Evolutionary conservation across 2,329 filamentous ascomycete genomes (phyloP).

Genomic region (Aureobasidium uvarum): DNA sequence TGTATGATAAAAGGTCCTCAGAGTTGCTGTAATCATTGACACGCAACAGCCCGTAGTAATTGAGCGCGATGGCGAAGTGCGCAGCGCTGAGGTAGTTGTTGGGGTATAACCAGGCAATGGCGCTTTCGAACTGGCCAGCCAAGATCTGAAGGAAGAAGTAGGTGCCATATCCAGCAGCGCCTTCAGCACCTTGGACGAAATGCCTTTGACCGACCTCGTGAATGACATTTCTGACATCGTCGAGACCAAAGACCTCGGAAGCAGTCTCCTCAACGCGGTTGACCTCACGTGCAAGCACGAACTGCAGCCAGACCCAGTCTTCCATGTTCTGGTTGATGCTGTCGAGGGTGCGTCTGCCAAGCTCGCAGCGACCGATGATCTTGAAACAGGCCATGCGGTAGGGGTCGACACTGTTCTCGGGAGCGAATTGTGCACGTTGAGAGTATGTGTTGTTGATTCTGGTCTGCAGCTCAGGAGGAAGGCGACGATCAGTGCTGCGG

Average conservation of each 20-base stretch:
- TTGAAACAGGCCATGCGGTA: constrained; percentile 98
- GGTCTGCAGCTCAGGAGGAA: constrained; percentile 76
- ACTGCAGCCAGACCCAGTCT: constrained; percentile 67
- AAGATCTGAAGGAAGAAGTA: constrained; percentile 92
- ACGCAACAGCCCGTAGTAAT: constrained; percentile 84
- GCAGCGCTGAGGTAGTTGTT: constrained; percentile 92
- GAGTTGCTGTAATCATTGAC: constrained; percentile 76
- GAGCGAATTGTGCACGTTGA: constrained; percentile 77
- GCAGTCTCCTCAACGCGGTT: constrained; percentile 61
- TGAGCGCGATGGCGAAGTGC: constrained; percentile 87
- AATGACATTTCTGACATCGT: constrained; percentile 74
- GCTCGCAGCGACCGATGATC: constrained; percentile 77
- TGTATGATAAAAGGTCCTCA: constrained; percentile 66
- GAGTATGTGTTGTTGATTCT: constrained; percentile 89
- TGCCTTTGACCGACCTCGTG: constrained; percentile 86
- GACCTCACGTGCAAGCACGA: constrained; percentile 61
- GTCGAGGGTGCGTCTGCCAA: constrained; percentile 57
- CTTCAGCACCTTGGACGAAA: constrained; percentile 79
- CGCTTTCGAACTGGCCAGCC: constrained; percentile 90
- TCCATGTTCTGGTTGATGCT: constrained; percentile 60
- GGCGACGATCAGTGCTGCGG: constrained; percentile 68
- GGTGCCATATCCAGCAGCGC: constrained; percentile 76
- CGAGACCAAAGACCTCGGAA: constrained; percentile 61
- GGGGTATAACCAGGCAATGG: constrained; percentile 83
- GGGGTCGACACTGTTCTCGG: constrained; percentile 84